Evolutionary conservation across 352 stramenopile species (phyloP).

Genomic region (Phytophthora ohioensis): DNA sequence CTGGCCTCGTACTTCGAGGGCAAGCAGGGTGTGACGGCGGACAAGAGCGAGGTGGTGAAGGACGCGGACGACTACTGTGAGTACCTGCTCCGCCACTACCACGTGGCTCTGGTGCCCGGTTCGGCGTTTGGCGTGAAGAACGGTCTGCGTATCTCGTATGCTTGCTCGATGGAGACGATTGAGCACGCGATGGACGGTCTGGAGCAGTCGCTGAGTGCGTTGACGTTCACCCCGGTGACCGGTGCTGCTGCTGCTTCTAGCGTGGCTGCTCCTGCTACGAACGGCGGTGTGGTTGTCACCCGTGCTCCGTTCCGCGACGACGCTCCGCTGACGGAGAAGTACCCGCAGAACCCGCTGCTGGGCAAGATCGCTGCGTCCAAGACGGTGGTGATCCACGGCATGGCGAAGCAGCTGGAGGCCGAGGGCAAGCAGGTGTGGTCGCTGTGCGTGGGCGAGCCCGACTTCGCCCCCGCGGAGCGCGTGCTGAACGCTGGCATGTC

Average conservation of each 20-base stretch:
- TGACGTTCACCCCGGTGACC: constrained; percentile 37
- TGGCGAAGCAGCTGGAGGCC: constrained; percentile 97
- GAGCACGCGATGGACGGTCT: constrained; percentile 71
- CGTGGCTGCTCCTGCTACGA: not conserved
- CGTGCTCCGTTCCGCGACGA: constrained; percentile 19
- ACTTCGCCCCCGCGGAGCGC: constrained; percentile 92
- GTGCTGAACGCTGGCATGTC: constrained; percentile 92
- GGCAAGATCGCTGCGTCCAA: constrained; percentile 88
- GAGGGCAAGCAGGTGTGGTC: constrained; percentile 92
- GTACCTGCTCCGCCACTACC: constrained; percentile 93
- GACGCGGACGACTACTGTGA: constrained; percentile 88
- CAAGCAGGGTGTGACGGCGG: constrained; percentile 49
- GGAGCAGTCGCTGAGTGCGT: constrained; percentile 65
- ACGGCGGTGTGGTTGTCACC: not conserved
- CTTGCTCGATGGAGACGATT: constrained; percentile 93
- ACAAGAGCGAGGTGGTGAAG: constrained; percentile 56
- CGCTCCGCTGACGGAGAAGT: constrained; percentile 57
- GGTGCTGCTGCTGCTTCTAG: not conserved
- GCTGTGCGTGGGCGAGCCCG: constrained; percentile 94
- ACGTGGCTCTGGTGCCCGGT: constrained; percentile 95
- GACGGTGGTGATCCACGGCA: constrained; percentile 94
- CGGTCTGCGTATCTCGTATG: constrained; percentile 97
- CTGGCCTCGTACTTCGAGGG: constrained; percentile 84
- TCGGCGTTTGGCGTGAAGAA: constrained; percentile 95
- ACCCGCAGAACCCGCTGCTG: constrained; percentile 86